Evolutionary conservation across 768 basidiomycete species (phyloP).

Genomic region (Lepiota brunneoincarnata): DNA sequence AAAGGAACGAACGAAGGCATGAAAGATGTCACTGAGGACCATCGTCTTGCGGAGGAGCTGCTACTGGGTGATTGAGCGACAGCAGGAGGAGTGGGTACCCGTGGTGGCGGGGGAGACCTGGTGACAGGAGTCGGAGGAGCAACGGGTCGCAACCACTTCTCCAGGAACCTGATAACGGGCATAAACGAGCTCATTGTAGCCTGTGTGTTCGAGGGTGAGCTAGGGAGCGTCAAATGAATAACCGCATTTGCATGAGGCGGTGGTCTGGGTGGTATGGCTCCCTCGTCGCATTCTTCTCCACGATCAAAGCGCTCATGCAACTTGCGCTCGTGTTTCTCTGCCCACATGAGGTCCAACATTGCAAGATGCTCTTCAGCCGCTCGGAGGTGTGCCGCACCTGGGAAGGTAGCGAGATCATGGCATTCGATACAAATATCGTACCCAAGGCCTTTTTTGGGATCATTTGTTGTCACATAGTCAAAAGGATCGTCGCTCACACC

Average conservation of each 20-base stretch:
- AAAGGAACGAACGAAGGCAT: conserved; percentile 38
- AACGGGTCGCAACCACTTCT: conserved; percentile 57
- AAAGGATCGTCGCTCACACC: conserved; percentile 36
- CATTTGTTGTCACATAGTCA: conserved; percentile 38
- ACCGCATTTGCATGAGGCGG: conserved; percentile 71
- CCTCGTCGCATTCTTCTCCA: conserved; percentile 19
- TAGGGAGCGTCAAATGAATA: conserved; percentile 75
- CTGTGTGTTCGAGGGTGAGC: conserved; percentile 54
- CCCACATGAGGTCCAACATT: conserved; percentile 68
- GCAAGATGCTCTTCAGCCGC: conserved; percentile 75
- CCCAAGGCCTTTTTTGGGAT: conserved; percentile 52
- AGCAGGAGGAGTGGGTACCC: conserved; percentile 6
- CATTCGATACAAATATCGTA: conserved; percentile 90
- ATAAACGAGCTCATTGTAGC: conserved; percentile 56
- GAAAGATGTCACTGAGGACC: conserved; percentile 41
- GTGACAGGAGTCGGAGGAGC: not conserved
- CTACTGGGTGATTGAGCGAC: conserved; percentile 9
- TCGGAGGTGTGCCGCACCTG: conserved; percentile 59
- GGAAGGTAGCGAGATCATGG: conserved; percentile 77
- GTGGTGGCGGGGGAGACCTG: conserved; percentile 1
- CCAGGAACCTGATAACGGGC: conserved; percentile 66
- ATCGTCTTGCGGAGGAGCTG: conserved; percentile 27
- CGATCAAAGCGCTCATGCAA: conserved; percentile 14
- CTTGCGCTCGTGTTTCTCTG: conserved; percentile 35
- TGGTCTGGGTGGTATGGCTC: conserved; percentile 44